Percentiles rank a stretch among this genome's conserved stretches.
Conservation (phyloP, 2,329 filamentous ascomycete genomes). For the Alternaria arborescens region DNA sequence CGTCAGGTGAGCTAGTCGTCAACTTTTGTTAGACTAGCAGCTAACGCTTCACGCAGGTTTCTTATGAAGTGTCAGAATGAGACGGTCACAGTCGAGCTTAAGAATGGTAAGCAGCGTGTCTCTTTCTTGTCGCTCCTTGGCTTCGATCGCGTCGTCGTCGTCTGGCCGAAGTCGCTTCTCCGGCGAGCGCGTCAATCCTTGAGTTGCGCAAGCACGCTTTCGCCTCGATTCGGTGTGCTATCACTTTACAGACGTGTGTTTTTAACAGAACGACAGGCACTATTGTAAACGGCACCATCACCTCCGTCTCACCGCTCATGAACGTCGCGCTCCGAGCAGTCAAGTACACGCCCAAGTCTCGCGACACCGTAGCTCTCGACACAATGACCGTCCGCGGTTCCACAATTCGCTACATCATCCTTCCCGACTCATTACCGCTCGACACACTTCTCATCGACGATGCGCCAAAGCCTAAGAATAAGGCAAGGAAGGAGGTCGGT, state of each 20-base stretch:
- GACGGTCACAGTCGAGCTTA: slow-evolving; percentile 97
- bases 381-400: slow-evolving; percentile 97
- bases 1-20: slow-evolving; percentile 38
- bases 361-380: slow-evolving; percentile 87
- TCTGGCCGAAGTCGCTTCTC: neutral
- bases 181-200: neutral
- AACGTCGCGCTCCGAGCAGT: slow-evolving; percentile 95
- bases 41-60: slow-evolving; percentile 69
- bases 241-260: neutral
- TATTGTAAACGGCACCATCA: slow-evolving; percentile 95
- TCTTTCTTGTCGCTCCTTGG: neutral
- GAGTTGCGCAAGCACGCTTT: slow-evolving; percentile 10
- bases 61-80: slow-evolving; percentile 99
- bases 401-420: slow-evolving; percentile 95
- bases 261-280: slow-evolving; percentile 68
- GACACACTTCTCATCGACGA: slow-evolving; percentile 97
- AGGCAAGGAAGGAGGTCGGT: slow-evolving; percentile 88
- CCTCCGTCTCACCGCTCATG: slow-evolving; percentile 97
- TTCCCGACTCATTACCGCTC: slow-evolving; percentile 92
- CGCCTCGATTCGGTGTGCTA: neutral
- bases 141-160: neutral
- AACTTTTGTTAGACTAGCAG: slow-evolving; percentile 3
- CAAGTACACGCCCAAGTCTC: slow-evolving; percentile 92
- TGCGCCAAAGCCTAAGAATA: slow-evolving; percentile 98
- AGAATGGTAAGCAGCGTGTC: slow-evolving; percentile 75